Base-by-base conservation (phyloP, 306 rosid genomes). In the Vigna hirtella region DNA sequence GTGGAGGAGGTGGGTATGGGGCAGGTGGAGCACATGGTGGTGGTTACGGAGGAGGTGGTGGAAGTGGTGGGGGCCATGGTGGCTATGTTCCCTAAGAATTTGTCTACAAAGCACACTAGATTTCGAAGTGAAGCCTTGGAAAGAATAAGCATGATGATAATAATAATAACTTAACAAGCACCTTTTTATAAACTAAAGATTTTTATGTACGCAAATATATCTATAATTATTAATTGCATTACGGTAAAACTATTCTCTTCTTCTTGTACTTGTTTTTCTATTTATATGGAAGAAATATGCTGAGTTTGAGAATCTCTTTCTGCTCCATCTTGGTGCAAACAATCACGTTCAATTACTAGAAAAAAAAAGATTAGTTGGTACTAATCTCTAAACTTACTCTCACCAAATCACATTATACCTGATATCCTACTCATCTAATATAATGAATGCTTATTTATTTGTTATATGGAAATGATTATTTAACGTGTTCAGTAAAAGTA, bases 11-110 rank as follows among this genome's bases (percentile, higher is more conserved):
- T 42, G 90, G 90, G 16, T 82, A 62, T 62, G 68, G 87, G 7
- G 74, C 71, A 16, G 93, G 86, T 26, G 87, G 91, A 1, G 47
- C 73, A 47, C 66, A 73, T 7, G 80, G 79, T 18, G 74, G 74
- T 47, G 76, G 80, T 6, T 64, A 9, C 13, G 86, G 90, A 15
- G 77, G 82, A 30, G 94, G 90, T 48, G 89, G 90, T 1, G 84
- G 84, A 70, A 85, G 76, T 56, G 89, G 87, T 0, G 94, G 89
- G 3, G 90, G 94, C 11, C 82, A 85, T 47, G 97, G 92, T 43
- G 92, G 92, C 67, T 87, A 90, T 82, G 76, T 77, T 36, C 94
- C 91, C 26, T 88, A 24, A 72, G 64, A 77, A 76, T 67, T 68
- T 51, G 13, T 77, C 47, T 34, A 22, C 9, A 9, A 20, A 10